Base-by-base conservation (phyloP, 352 stramenopile genomes). In the Stephanocyclus meneghinianus region DNA sequence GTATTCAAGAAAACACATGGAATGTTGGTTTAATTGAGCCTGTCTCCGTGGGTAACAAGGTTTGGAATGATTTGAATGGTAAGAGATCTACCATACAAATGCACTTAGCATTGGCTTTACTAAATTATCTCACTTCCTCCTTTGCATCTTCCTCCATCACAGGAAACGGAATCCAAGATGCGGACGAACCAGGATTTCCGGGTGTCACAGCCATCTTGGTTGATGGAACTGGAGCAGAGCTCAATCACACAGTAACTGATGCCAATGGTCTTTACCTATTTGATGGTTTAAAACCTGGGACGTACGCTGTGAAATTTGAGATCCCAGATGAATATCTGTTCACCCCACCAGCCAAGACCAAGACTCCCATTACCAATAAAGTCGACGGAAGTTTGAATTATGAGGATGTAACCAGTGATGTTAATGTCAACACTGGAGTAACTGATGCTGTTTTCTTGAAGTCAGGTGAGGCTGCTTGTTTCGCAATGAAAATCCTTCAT, bases 41-140 rank as follows among this genome's bases (percentile, higher is more conserved):
- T 32, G 68, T 74, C 40, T 75, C 61, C 10, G 59, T 83, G 11
- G 76, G 76, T 67, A 74, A 78, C 56, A 74, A 71, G 53, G 76
- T 83, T 32, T 83, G 69, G 68, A 63, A 78, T 48, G 76, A 83
- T 68, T 55, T 71, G n/a, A 73, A 83, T 65, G 76, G 60, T 68
- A 68, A 56, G 42, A 26, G 6, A 57, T 56, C 4, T 50, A 2
- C 4, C 26, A 51, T 51, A 51, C 26, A 42, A 8, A 26, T 68
- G 60, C 18, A 29, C 21, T 26, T 26, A 65, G 53, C n/a, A 45
- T 63, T 26, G 4, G 51, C 21, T 30, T 45, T 45, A n/a, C 16
- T 47, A 13, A 45, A n/a, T 42, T 29, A 62, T 42, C 18, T 62
- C 42, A 48, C 42, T 16, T 48, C 42, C 8, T 48, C 42, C 13